A percentile compares a stretch with the other conserved stretches of the same genome.
These are phyloP conservation scores for Pyricularia sp. DNA, from an alignment of 2,329 filamentous ascomycete species.

Conservation along the genomic window DNA sequence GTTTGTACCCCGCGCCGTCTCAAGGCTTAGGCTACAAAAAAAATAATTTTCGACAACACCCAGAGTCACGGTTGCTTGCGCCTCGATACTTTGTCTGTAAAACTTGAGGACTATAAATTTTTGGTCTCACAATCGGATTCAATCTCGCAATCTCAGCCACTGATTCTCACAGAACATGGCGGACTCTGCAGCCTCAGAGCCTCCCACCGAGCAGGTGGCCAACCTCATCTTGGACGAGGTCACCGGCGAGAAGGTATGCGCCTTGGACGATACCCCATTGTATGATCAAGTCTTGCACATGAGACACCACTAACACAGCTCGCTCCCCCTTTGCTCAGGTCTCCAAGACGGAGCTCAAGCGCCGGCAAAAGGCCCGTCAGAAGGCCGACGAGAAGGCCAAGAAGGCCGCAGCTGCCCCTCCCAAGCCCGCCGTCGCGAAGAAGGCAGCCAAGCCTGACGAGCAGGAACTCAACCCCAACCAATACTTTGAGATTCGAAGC, in stretches of 20 bases:
- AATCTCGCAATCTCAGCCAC: background rate
- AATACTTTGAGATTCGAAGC: slow-evolving; percentile 93
- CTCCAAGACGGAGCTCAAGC: slow-evolving; percentile 87
- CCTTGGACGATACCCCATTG: background rate
- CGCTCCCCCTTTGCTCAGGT: slow-evolving; percentile 21
- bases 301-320: slow-evolving; percentile 19
- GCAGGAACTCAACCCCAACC: slow-evolving; percentile 43
- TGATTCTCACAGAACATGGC: background rate
- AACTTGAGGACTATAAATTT: slow-evolving; percentile 4
- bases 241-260: slow-evolving; percentile 59
- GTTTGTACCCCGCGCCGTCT: background rate
- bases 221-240: slow-evolving; percentile 83
- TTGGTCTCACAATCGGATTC: background rate
- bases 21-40: background rate
- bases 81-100: background rate
- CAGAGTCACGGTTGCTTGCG: background rate
- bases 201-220: slow-evolving; percentile 38
- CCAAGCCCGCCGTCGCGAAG: slow-evolving; percentile 36
- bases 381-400: slow-evolving; percentile 79
- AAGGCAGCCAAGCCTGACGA: slow-evolving; percentile 44
- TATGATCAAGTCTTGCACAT: slow-evolving; percentile 7
- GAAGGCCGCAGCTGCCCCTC: slow-evolving; percentile 51
- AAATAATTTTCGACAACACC: background rate
- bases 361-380: slow-evolving; percentile 81
- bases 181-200: slow-evolving; percentile 3